Base-by-base conservation (phyloP, 371 early-diverging fungal species). In the Phascolomyces articulosus region DNA sequence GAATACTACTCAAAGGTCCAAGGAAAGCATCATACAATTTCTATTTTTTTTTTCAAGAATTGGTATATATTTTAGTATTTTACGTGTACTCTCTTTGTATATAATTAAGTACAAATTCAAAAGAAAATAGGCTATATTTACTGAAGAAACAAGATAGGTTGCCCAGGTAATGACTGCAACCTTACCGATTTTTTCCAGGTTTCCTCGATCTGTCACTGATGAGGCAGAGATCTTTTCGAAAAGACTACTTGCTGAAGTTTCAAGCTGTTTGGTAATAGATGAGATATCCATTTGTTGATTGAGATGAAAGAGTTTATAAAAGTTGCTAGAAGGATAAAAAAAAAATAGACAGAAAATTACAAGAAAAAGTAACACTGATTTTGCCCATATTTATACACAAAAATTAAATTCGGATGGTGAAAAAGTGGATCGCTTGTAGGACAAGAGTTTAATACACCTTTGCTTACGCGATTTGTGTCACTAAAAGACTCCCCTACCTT, bases 11-110 rank as follows among this genome's bases (percentile, higher is more conserved):
- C 4, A 79, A 55, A 3, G 76, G 72, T 9, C 79, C 79, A 40
- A 79, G 60, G 53, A 72, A 74, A 16, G 61, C 79, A 16, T 67
- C 64, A 47, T 78, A 73, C 10, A 73, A 26, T 63, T 70, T 73
- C 79, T 78, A 41, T n/a, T 18, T 38, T 38, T 38, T 38, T 9
- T 38, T 18, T 16, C 44, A 15, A 7, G n/a, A 15, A 13, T 4
- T n/a, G 44, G 6, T 34, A 34, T 34, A 34, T 34, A 34, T 34
- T 9, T 34, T 9, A 9, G 11, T 9, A 34, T 34, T 34, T 9
- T 0, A 9, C 6, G 11, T 9, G 2, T 1, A 34, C 11, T 6
- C 9, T 34, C 11, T 34, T 34, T 34, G 11, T 34, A 34, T 44
- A 4, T 44, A 1, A 23, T n/a, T 24, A 23, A 51, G 51, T 51